These are phyloP conservation scores for Radiomyces spectabilis DNA, from an alignment of 192 early-diverging fungal genomes.

Conservation along the genomic window DNA sequence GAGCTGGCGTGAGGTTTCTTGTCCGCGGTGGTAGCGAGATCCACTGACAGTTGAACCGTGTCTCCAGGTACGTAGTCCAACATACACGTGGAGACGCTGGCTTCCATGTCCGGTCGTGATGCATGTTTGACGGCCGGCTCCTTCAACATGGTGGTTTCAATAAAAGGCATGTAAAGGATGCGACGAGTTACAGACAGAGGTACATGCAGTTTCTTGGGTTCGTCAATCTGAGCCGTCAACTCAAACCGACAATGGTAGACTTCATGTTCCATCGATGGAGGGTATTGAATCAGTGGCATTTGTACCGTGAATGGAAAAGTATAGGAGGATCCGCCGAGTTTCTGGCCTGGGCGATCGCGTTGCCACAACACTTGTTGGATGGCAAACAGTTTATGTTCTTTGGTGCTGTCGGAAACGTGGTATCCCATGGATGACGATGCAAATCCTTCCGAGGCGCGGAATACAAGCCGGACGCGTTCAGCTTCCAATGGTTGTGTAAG, in stretches of 20 bases:
- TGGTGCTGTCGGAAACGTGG: not conserved
- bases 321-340: not conserved
- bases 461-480: not conserved
- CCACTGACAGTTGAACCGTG: too few species aligned
- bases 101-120: not conserved
- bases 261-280: conserved; percentile 3
- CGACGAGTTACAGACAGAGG: not conserved
- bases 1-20: too few species aligned
- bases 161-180: conserved; percentile 7
- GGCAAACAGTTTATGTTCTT: not conserved
- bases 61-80: conserved; percentile 12
- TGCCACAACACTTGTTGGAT: not conserved
- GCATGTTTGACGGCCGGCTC: not conserved
- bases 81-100: not conserved
- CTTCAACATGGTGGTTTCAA: conserved; percentile 8
- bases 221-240: conserved; percentile 1
- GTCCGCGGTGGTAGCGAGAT: too few species aligned
- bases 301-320: conserved; percentile 11
- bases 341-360: not conserved
- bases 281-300: conserved; percentile 18
- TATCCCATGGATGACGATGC: not conserved
- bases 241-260: not conserved
- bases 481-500: not conserved
- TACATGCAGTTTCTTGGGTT: not conserved
- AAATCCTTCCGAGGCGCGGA: not conserved